A percentile compares a stretch with the other conserved stretches of the same genome.
Evolutionary conservation across 768 basidiomycete genomes (phyloP).

Genomic region (Boletus bicolor): DNA sequence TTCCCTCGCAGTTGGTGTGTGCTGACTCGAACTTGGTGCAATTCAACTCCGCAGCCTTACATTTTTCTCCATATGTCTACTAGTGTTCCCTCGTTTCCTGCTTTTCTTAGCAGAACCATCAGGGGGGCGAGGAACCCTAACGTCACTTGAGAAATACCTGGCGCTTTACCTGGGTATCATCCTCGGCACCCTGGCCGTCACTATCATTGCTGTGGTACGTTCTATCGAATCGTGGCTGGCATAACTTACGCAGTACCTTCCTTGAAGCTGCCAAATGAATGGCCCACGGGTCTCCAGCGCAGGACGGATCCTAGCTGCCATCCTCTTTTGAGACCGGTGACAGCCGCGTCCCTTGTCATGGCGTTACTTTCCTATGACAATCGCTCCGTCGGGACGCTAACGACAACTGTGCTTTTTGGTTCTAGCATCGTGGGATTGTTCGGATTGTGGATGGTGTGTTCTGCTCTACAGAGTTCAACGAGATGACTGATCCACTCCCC

Average conservation of each 20-base stretch:
- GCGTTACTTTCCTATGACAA: slow-evolving; percentile 69
- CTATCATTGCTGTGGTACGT: slow-evolving; percentile 57
- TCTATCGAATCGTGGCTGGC: slow-evolving; percentile 1
- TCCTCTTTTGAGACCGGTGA: slow-evolving; percentile 63
- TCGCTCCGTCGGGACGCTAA: slow-evolving; percentile 51
- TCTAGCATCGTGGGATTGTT: slow-evolving; percentile 54
- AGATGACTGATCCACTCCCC: slow-evolving; percentile 13
- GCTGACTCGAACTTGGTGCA: background rate
- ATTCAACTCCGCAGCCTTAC: slow-evolving; percentile 29
- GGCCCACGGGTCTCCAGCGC: slow-evolving; percentile 31
- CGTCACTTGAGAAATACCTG: slow-evolving; percentile 68
- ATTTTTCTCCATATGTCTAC: slow-evolving; percentile 36
- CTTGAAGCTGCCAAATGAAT: slow-evolving; percentile 43
- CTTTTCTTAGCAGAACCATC: slow-evolving; percentile 60
- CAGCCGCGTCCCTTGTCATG: slow-evolving; percentile 49
- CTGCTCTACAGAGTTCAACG: slow-evolving; percentile 6
- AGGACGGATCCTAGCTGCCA: slow-evolving; percentile 37
- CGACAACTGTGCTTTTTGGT: slow-evolving; percentile 48
- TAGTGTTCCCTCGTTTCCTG: slow-evolving; percentile 60
- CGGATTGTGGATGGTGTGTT: slow-evolving; percentile 70
- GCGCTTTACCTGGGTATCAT: slow-evolving; percentile 63
- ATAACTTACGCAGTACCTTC: background rate
- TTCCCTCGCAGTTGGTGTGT: background rate
- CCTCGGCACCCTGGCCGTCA: slow-evolving; percentile 51
- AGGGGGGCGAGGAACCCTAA: slow-evolving; percentile 44